Evolutionary conservation across 169 alveolate species (phyloP).

Genomic region (Cystoisospora suis): DNA sequence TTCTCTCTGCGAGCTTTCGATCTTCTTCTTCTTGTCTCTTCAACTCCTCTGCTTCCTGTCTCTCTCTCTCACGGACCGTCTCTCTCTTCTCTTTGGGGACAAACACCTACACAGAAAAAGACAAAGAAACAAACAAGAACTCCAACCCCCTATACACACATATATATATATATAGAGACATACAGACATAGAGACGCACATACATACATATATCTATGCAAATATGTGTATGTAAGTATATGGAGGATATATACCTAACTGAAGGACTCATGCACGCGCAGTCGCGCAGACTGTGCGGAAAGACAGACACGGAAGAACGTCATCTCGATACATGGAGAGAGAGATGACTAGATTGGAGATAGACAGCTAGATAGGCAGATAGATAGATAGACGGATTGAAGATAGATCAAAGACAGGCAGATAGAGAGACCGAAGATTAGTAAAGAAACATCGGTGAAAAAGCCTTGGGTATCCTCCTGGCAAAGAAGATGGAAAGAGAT

Average conservation of each 20-base stretch:
- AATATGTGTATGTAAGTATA: background rate
- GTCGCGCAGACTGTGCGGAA: too few relatives aligned
- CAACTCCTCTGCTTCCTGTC: conserved; percentile 43
- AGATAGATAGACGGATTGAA: too few relatives aligned
- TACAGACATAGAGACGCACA: background rate
- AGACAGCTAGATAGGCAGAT: too few relatives aligned
- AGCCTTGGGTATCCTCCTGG: too few relatives aligned
- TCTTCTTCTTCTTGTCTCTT: conserved; percentile 19
- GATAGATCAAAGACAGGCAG: too few relatives aligned
- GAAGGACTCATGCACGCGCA: too few relatives aligned
- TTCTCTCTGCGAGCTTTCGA: background rate
- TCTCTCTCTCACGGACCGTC: conserved; percentile 54
- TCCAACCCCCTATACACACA: background rate
- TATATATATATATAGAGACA: background rate
- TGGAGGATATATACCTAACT: background rate
- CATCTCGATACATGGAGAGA: too few relatives aligned
- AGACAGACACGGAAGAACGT: too few relatives aligned
- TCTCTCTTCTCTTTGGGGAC: conserved; percentile 59
- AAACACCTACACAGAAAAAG: conserved; percentile 34
- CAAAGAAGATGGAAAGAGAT: too few relatives aligned
- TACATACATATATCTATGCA: background rate
- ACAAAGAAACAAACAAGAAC: background rate
- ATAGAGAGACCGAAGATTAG: too few relatives aligned
- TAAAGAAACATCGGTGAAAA: too few relatives aligned
- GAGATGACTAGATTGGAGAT: too few relatives aligned